phyloP scores from a whole-genome alignment of 495 filamentous ascomycete genomes.

The Podospora conica region DNA sequence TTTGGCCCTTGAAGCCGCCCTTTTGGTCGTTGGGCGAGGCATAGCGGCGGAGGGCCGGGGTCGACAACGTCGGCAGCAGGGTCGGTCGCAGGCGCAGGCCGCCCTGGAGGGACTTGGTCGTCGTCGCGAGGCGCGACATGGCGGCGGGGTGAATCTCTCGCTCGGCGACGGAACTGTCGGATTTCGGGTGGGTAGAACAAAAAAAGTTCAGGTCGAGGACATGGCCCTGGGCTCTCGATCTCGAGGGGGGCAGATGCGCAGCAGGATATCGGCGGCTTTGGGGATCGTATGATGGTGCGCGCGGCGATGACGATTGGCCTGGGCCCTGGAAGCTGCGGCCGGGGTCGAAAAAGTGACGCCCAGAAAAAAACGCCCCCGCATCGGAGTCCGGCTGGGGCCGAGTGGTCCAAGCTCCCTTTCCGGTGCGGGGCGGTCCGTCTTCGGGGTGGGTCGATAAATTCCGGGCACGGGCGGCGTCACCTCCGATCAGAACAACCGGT shows the following conservation, averaged over 20 bases:
- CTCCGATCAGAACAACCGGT: not conserved
- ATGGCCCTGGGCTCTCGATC: not conserved
- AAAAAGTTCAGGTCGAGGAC: not conserved
- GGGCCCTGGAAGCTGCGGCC: not conserved
- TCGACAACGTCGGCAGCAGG: conserved; percentile 3
- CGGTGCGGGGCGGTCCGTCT: not conserved
- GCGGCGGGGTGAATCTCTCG: too few relatives aligned
- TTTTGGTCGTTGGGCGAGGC: conserved; percentile 16
- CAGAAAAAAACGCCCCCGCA: not conserved
- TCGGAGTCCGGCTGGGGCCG: not conserved
- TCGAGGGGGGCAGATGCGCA: too few relatives aligned
- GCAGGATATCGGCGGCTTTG: not conserved
- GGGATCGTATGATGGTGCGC: not conserved
- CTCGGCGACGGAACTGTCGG: too few relatives aligned
- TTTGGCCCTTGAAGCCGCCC: conserved; percentile 66
- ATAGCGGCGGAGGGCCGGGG: conserved; percentile 9
- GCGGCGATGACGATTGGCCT: not conserved
- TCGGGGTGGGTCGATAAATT: not conserved
- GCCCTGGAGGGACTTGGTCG: conserved; percentile 25
- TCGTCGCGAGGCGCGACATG: conserved; percentile 32
- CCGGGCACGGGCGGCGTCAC: not conserved
- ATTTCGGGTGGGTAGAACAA: not conserved
- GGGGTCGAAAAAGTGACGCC: not conserved
- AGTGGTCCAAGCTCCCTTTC: not conserved
- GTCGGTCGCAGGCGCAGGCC: conserved; percentile 14